phyloP scores from a whole-genome alignment of 2,329 filamentous ascomycete genomes.

The Penicillium sp. region DNA sequence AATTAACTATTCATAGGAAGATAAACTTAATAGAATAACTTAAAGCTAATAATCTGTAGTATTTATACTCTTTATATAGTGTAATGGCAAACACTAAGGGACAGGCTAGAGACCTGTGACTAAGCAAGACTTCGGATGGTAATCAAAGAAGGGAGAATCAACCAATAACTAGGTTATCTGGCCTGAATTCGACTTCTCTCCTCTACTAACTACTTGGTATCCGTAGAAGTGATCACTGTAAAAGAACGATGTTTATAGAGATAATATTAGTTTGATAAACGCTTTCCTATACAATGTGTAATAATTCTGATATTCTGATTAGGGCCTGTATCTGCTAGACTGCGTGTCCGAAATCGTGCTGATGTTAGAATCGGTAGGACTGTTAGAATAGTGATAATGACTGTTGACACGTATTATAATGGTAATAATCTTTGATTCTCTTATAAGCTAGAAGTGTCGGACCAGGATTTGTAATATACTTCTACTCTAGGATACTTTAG shows the following conservation, averaged over 20 bases:
- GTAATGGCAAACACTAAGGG: too few species aligned
- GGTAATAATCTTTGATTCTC: background rate
- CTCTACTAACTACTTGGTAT: background rate
- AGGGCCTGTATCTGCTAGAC: background rate
- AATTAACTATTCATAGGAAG: too few species aligned
- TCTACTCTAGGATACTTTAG: constrained; percentile 1
- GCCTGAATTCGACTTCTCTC: background rate
- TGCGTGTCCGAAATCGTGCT: background rate
- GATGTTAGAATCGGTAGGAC: background rate
- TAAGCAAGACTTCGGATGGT: too few species aligned
- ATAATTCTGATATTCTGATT: background rate
- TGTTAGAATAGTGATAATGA: background rate
- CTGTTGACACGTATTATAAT: background rate
- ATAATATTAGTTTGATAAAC: background rate
- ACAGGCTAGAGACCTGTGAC: too few species aligned
- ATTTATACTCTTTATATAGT: too few species aligned
- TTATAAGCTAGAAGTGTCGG: background rate
- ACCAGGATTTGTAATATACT: constrained; percentile 2
- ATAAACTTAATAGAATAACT: too few species aligned
- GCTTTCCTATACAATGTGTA: background rate
- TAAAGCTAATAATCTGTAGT: too few species aligned
- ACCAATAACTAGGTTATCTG: too few species aligned
- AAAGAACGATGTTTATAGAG: background rate
- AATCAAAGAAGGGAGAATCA: too few species aligned
- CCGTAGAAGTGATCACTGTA: background rate